Evolutionary conservation across 2,329 filamentous ascomycete genomes (phyloP), one percentile per base, ranked within the genome.

Genomic region (Claviceps arundinis): DNA sequence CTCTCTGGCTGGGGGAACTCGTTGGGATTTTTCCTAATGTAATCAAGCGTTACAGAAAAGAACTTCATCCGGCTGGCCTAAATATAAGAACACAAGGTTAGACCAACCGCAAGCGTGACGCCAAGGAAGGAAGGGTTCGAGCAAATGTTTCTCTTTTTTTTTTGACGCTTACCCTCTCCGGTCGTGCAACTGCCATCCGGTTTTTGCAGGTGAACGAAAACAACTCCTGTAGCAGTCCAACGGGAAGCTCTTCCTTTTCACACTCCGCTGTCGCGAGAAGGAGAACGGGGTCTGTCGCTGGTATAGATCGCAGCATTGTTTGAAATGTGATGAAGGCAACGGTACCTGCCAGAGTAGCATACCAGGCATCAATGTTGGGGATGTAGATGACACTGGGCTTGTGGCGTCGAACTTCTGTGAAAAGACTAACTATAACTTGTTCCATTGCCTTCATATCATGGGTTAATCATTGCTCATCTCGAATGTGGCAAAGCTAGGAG

Each of bases 381-480:
- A 98, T 86, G 67, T 90, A 97, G 50, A 98, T 93, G 40, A 97
- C 88, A 64, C 89, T 94, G 0, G 93, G 93, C 66, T 95, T 96
- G 65, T 96, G 89, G 40, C 90, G 83, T 66, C 91, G 88, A 40
- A 95, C 87, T 70, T 97, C 93, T 1, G 87, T 83, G 63, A 98
- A 97, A 7, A 95, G 75, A 58, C 90, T 84, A 13, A 95, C 89
- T 56, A 98, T 82, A 9, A 90, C 87, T 58, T 93, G 87, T 70
- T 97, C 93, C 16, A 86, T 78, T 1, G 87, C 82, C 72, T 81
- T 55, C 42, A 37, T 34, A n/a, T 13, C 13, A 58, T 65, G 55
- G 65, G 61, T 50, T 46, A 37, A 22, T 19, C 6, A 22, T 19
- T 26, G 43, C 13, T n/a, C 5, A 41, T 26, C 14, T 30, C 13